phyloP scores from a whole-genome alignment of 169 alveolate species.

The Babesia ovata region DNA sequence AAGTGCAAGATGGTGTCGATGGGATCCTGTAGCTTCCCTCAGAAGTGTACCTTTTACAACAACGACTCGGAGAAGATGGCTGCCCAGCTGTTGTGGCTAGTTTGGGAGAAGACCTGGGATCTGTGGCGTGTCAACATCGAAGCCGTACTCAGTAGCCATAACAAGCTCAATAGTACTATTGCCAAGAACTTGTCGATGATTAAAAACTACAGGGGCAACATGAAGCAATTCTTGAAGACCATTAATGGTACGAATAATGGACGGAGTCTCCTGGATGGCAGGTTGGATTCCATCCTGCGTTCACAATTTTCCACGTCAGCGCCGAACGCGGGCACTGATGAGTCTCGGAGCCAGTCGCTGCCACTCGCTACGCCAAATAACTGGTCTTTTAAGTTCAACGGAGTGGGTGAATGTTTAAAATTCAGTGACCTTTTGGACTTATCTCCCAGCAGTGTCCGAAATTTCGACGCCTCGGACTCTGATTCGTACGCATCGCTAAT shows the following conservation, averaged over 20 bases:
- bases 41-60: constrained; percentile 75
- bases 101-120: constrained; percentile 75
- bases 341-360: neutral
- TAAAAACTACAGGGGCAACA: constrained; percentile 4
- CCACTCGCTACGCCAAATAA: neutral
- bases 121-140: constrained; percentile 70
- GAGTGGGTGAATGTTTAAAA: neutral
- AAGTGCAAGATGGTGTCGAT: constrained; percentile 74
- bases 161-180: neutral
- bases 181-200: neutral
- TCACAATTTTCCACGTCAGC: neutral
- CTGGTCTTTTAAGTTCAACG: neutral
- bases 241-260: neutral
- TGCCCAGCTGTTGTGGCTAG: constrained; percentile 72
- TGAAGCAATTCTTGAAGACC: neutral
- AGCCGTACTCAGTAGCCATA: constrained; percentile 23
- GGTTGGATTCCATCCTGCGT: neutral
- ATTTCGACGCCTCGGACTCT: neutral
- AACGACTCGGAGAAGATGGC: constrained; percentile 64
- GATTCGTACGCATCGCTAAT: neutral
- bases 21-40: constrained; percentile 70
- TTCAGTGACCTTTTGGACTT: neutral
- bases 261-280: neutral
- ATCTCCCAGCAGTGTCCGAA: neutral
- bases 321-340: neutral